These are phyloP conservation scores for Nemania sp. DNA, from an alignment of 2,329 filamentous ascomycete species.

Conservation along the genomic window DNA sequence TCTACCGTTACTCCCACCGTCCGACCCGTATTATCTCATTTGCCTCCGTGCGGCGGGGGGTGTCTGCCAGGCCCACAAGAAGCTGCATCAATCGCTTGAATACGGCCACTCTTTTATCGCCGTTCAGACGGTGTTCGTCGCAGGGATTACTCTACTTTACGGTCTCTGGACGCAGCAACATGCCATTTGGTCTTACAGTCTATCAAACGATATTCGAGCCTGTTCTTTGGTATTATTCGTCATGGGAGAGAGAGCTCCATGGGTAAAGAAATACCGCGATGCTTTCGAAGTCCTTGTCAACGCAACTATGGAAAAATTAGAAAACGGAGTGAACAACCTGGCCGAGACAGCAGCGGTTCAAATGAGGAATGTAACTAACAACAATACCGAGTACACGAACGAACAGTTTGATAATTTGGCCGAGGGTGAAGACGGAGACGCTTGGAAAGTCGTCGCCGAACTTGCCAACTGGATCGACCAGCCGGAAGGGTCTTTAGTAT, in stretches of 20 bases:
- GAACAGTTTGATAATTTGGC: conserved; percentile 20
- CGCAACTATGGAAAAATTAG: conserved; percentile 50
- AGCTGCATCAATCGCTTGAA: conserved; percentile 44
- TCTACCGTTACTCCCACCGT: conserved; percentile 48
- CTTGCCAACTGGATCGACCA: conserved; percentile 40
- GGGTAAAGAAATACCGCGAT: conserved; percentile 52
- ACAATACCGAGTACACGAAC: conserved; percentile 25
- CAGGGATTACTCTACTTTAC: conserved; percentile 46
- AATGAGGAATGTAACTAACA: conserved; percentile 33
- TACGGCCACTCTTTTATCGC: conserved; percentile 49
- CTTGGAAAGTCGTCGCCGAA: conserved; percentile 38
- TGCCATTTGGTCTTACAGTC: conserved; percentile 50
- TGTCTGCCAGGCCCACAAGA: conserved; percentile 48
- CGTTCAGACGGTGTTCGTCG: conserved; percentile 48
- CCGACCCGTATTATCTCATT: conserved; percentile 51
- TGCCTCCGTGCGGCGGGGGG: conserved; percentile 45
- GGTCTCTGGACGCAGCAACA: conserved; percentile 48
- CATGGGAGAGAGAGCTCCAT: conserved; percentile 52
- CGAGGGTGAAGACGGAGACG: conserved; percentile 25
- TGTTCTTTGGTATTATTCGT: conserved; percentile 53
- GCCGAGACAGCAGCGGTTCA: conserved; percentile 44
- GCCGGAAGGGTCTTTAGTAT: conserved; percentile 33
- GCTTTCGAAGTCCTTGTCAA: conserved; percentile 52
- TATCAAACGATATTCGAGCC: conserved; percentile 53
- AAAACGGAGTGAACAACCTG: conserved; percentile 45